Conservation (phyloP, 2,329 filamentous ascomycete species). For the Sclerotinia sclerotiorum region DNA sequence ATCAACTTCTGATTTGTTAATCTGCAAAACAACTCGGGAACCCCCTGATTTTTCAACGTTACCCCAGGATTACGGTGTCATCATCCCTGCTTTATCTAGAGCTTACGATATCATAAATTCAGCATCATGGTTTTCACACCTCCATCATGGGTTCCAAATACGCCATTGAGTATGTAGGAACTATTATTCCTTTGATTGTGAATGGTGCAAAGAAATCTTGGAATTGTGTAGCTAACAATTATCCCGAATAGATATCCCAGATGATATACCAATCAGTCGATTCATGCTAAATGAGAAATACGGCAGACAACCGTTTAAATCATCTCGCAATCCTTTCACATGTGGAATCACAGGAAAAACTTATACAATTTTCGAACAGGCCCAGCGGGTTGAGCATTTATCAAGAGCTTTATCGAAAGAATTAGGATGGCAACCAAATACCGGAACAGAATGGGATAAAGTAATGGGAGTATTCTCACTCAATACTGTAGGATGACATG, state of each 20-base stretch:
- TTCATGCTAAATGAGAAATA: slow-evolving; percentile 75
- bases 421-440: slow-evolving; percentile 67
- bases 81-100: background rate
- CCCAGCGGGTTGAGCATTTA: slow-evolving; percentile 64
- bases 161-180: slow-evolving; percentile 52
- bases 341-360: slow-evolving; percentile 72
- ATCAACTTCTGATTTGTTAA: background rate
- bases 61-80: background rate
- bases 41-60: background rate
- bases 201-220: background rate
- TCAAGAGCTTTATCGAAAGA: slow-evolving; percentile 68
- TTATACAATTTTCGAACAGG: slow-evolving; percentile 63
- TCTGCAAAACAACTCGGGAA: background rate
- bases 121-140: slow-evolving; percentile 51
- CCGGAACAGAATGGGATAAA: slow-evolving; percentile 78
- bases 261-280: slow-evolving; percentile 70
- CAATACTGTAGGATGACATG: slow-evolving; percentile 62
- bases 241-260: slow-evolving; percentile 49
- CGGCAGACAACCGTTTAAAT: slow-evolving; percentile 62
- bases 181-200: background rate
- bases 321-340: slow-evolving; percentile 70
- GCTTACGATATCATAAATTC: background rate
- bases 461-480: slow-evolving; percentile 75
- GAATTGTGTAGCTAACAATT: slow-evolving; percentile 19
- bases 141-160: slow-evolving; percentile 59